Evolutionary conservation across 169 alveolate genomes (phyloP), one percentile per base, ranked within the genome.

Genomic region (Cryptosporidium bovis): DNA sequence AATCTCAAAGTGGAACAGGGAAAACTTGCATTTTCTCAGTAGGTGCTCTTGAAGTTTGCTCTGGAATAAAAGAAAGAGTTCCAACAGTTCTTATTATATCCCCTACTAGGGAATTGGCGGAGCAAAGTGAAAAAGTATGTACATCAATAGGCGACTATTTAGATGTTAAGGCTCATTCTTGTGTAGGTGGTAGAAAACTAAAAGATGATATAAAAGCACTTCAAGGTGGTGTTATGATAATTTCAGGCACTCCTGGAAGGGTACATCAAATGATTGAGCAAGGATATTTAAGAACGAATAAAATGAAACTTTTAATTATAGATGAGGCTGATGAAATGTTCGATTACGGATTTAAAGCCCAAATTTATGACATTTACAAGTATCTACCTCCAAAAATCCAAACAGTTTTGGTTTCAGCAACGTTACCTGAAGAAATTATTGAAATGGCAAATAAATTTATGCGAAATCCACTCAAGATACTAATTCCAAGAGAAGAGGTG

Each of bases 281-380:
- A 87, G 94, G 98, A 50, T 98, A 97, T 90, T 94, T 98, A 83
- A 94, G 95, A 84, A 98, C 99, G 24, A 93, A 98, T 64, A 92
- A 95, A 91, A 90, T 98, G 66, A 98, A 97, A 93, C 95, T 97
- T 97, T 92, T 98, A 82, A 94, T 98, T 16, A 93, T 98, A 44
- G 99, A 98, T 77, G 99, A 98, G 89, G 99, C 99, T 18, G 99
- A 98, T 89, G 99, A 98, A 94, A 96, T 98, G 99, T 92, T 98
- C 40, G 96, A 95, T 67, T 93, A 97, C 83, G 99, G 99, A 31
- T 98, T 98, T 93, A 97, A 97, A 93, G 98, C 93, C 53, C 99
- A 97, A 95, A 97, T 97, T 36, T 97, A 98, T 93, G 99, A 98
- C 90, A 97, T 97, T 62, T 98, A 97, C 91, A 94, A 99, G 62